Base-by-base conservation (phyloP, 106 monocot genomes). In the Xerophyta viscosa region DNA sequence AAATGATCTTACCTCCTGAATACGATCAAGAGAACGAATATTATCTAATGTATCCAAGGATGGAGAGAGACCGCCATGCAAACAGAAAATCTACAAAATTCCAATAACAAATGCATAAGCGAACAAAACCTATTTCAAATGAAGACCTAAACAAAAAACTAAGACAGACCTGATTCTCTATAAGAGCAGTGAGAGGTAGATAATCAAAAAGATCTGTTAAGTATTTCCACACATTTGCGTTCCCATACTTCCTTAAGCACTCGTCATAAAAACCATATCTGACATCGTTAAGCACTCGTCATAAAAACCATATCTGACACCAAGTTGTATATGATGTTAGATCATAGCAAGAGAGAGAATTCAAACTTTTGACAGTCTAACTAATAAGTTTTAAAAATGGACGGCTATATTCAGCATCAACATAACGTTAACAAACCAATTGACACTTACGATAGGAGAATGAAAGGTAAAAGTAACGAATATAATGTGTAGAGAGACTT, bases 181-280 rank as follows among this genome's bases (percentile, higher is more conserved):
- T 81, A 61, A 91, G 81, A 56, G 91, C 91, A 24, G 85, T 91
- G 57, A 91, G 91, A 0, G 91, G 85, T 18, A 91, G 54, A 76
- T 91, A 91, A 67, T 85, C 85, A 66, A 91, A 91, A 30, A 91
- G 69, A 28, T 91, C 85, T 12, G 91, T 91, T 27, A 91, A 91
- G 63, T 81, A 91, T 58, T 91, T 91, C 91, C 91, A 91, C n/a
- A 91, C 85, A 67, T 91, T 91, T 71, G 85, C 91, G 72, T 91
- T 91, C 22, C 91, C 91, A 54, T 91, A 91, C 39, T 91, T 91
- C 78, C 91, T 75, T 59, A 91, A 85, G 66, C 91, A 91, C 58
- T 91, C 91, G 64, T 91, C 91, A 65, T 91, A 91, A 53, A 91
- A 91, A 25, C 91, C 91, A 69, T 91, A 91, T 55, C 85, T 87